These are phyloP conservation scores for Copromyces sp. DNA, from an alignment of 495 filamentous ascomycete genomes.

Conservation along the genomic window DNA sequence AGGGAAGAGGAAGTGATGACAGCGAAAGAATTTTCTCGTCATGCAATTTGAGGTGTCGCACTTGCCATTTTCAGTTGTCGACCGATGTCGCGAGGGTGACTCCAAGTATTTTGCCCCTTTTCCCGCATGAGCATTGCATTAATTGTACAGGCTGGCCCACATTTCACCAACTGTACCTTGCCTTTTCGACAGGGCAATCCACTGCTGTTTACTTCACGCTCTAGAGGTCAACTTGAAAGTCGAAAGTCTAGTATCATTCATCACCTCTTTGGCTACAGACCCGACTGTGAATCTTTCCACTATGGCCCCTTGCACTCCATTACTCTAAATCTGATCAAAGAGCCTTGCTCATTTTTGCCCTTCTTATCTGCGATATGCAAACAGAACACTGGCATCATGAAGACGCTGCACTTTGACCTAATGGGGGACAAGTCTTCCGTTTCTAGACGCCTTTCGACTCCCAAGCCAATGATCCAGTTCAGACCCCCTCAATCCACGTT, in stretches of 20 bases:
- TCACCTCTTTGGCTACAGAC: neutral
- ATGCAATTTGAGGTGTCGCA: neutral
- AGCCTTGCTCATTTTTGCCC: neutral
- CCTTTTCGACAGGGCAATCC: neutral
- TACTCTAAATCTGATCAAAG: neutral
- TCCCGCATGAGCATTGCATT: neutral
- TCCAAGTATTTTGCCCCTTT: neutral
- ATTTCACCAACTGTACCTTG: neutral
- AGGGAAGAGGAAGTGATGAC: neutral
- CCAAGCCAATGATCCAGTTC: neutral
- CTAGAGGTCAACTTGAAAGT: too few species aligned
- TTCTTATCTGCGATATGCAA: neutral
- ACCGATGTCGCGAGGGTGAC: neutral
- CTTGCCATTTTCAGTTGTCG: neutral
- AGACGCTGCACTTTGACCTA: neutral
- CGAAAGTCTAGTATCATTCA: too few species aligned
- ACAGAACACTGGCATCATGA: neutral
- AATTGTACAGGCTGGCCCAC: neutral
- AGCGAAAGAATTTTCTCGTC: neutral
- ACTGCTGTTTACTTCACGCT: neutral
- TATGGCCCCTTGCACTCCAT: neutral
- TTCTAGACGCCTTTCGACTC: too few species aligned
- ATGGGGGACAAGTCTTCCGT: too few species aligned
- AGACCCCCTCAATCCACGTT: conserved; percentile 14
- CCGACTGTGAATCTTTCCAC: neutral